These are phyloP conservation scores for Xylaria sp. DNA, from an alignment of 2,329 filamentous ascomycete species.

Conservation along the genomic window DNA sequence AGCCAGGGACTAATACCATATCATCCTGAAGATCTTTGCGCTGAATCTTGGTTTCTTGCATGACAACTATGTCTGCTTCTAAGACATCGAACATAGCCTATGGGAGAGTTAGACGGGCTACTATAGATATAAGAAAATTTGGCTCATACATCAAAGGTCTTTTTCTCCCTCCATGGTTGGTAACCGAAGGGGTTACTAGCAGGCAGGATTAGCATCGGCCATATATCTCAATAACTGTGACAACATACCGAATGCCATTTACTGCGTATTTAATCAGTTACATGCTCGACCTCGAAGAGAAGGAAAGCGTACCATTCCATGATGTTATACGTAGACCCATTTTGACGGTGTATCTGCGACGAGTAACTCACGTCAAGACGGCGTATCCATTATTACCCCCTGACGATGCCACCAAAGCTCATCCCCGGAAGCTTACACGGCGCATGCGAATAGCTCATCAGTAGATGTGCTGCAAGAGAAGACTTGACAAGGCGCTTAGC, in stretches of 20 bases:
- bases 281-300: not conserved
- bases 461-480: not conserved
- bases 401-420: slow-evolving; percentile 24
- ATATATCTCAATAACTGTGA: not conserved
- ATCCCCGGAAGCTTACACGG: slow-evolving; percentile 24
- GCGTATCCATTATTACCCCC: slow-evolving; percentile 21
- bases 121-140: not conserved
- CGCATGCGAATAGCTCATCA: slow-evolving; percentile 24
- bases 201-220: slow-evolving; percentile 31
- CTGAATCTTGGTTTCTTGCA: slow-evolving; percentile 98
- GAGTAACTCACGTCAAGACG: slow-evolving; percentile 18
- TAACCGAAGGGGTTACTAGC: slow-evolving; percentile 83
- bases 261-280: slow-evolving; percentile 61
- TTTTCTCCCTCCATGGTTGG: slow-evolving; percentile 80
- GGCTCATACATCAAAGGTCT: slow-evolving; percentile 71
- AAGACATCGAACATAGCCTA: slow-evolving; percentile 94
- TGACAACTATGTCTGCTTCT: slow-evolving; percentile 90
- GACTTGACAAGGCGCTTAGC: not conserved
- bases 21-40: slow-evolving; percentile 91
- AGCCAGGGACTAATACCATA: slow-evolving; percentile 93
- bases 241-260: slow-evolving; percentile 78
- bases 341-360: slow-evolving; percentile 41
- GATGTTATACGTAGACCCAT: slow-evolving; percentile 86
- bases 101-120: not conserved
- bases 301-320: slow-evolving; percentile 75